phyloP scores from a whole-genome alignment of 2,329 filamentous ascomycete species.

The Dothideomycetidae sp. region DNA sequence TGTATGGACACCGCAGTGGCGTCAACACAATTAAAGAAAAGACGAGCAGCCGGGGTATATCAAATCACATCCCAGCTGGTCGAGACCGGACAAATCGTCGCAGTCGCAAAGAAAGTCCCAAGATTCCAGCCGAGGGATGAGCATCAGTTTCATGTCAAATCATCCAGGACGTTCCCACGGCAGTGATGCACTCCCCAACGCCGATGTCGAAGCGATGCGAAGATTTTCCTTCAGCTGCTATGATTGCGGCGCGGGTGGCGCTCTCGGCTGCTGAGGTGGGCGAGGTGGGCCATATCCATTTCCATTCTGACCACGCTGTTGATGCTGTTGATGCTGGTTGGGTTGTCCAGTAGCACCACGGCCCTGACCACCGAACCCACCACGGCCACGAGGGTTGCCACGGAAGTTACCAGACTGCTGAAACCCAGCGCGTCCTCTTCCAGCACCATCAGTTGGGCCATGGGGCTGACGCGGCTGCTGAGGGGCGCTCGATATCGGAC shows the following conservation, averaged over 20 bases:
- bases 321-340: no score
- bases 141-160: slow-evolving; percentile 7
- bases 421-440: slow-evolving; percentile 17
- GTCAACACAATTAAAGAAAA: slow-evolving; percentile 4
- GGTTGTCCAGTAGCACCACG: slow-evolving; percentile 20
- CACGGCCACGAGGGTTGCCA: slow-evolving; percentile 20
- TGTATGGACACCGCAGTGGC: slow-evolving; percentile 1
- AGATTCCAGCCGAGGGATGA: slow-evolving; percentile 2
- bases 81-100: neutral
- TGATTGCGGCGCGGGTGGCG: slow-evolving; percentile 16
- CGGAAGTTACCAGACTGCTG: slow-evolving; percentile 22
- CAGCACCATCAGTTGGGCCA: slow-evolving; percentile 22
- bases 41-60: slow-evolving; percentile 5
- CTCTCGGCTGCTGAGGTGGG: slow-evolving; percentile 17
- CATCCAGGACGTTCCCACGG: slow-evolving; percentile 6
- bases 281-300: slow-evolving; percentile 15
- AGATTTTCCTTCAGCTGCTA: slow-evolving; percentile 1
- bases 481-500: slow-evolving; percentile 51
- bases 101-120: neutral
- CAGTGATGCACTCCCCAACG: slow-evolving; percentile 14
- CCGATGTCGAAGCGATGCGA: slow-evolving; percentile 13
- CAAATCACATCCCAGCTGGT: slow-evolving; percentile 1
- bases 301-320: slow-evolving; percentile 17
- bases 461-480: slow-evolving; percentile 19
- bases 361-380: slow-evolving; percentile 20